A percentile compares a stretch with the other conserved stretches of the same genome.
Evolutionary conservation across 176 grass and related monocot genomes (phyloP).

Genomic region (Luzula sylvatica): DNA sequence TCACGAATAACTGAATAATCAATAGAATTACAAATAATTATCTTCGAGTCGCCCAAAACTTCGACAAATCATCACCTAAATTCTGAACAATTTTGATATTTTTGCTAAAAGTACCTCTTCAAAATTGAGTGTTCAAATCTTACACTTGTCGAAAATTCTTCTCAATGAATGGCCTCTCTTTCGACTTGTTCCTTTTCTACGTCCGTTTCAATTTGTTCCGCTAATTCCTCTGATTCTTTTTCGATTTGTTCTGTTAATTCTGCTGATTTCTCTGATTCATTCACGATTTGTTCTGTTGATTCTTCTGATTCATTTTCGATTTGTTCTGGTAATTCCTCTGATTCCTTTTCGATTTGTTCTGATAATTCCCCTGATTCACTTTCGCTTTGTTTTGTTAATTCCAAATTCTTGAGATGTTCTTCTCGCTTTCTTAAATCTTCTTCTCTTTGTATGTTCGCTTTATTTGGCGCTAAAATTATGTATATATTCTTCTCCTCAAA

Average conservation of each 20-base stretch:
- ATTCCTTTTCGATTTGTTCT: slow-evolving; percentile 3
- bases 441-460: slow-evolving; percentile 75
- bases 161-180: slow-evolving; percentile 30
- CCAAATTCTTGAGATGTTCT: slow-evolving; percentile 46
- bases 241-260: neutral
- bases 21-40: too few relatives aligned
- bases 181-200: slow-evolving; percentile 22
- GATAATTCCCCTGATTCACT: slow-evolving; percentile 14
- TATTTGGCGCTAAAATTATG: slow-evolving; percentile 78
- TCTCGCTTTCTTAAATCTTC: slow-evolving; percentile 18
- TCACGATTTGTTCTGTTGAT: neutral
- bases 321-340: neutral
- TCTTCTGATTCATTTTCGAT: slow-evolving; percentile 4
- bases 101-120: neutral
- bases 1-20: too few relatives aligned
- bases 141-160: slow-evolving; percentile 52
- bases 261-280: neutral
- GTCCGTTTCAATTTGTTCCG: slow-evolving; percentile 1
- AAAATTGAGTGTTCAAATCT: slow-evolving; percentile 19
- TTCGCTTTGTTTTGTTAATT: too few relatives aligned
- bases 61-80: too few relatives aligned
- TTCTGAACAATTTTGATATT: neutral
- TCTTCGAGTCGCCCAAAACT: too few relatives aligned
- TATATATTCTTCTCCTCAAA: slow-evolving; percentile 70
- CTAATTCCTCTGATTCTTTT: slow-evolving; percentile 12